Percentiles rank a stretch among this genome's conserved stretches.
Conservation (phyloP, 225 moss, liverwort and hornwort genomes). For the Takakia lepidozioides region DNA sequence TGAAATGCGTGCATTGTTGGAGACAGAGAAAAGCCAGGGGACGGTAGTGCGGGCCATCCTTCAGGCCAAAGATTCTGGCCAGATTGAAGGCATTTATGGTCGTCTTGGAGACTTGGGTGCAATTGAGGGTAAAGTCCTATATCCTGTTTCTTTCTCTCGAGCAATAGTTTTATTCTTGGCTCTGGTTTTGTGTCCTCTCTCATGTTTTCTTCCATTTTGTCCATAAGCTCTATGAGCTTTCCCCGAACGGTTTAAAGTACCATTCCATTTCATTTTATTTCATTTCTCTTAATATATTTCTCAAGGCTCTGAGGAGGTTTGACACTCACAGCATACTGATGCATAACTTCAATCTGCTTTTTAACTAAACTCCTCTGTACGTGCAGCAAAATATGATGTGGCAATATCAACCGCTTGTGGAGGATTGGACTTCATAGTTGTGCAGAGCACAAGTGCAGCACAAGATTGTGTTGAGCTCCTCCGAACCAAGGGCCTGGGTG, state of each 20-base stretch:
- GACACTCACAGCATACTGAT: too few relatives aligned
- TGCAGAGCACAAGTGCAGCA: conserved; percentile 81
- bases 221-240: too few relatives aligned
- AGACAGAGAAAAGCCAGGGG: conserved; percentile 81
- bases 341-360: conserved; percentile 9
- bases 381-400: conserved; percentile 90
- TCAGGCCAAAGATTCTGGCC: conserved; percentile 68
- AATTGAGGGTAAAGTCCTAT: conserved; percentile 58
- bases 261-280: background rate
- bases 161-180: too few relatives aligned
- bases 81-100: conserved; percentile 85
- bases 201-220: too few relatives aligned
- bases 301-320: too few relatives aligned
- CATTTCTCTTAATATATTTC: background rate
- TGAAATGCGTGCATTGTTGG: conserved; percentile 68
- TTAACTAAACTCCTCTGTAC: background rate
- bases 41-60: conserved; percentile 73
- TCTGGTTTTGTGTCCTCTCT: too few relatives aligned
- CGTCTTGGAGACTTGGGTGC: conserved; percentile 95
- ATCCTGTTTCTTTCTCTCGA: too few relatives aligned
- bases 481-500: conserved; percentile 73
- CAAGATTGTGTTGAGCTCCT: conserved; percentile 96
- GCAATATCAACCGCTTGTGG: conserved; percentile 97
- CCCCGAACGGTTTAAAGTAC: too few relatives aligned
- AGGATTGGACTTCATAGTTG: conserved; percentile 87